These are phyloP conservation scores for Phaeosphaeriaceae sp. DNA, from an alignment of 2,329 filamentous ascomycete genomes.

Conservation along the genomic window DNA sequence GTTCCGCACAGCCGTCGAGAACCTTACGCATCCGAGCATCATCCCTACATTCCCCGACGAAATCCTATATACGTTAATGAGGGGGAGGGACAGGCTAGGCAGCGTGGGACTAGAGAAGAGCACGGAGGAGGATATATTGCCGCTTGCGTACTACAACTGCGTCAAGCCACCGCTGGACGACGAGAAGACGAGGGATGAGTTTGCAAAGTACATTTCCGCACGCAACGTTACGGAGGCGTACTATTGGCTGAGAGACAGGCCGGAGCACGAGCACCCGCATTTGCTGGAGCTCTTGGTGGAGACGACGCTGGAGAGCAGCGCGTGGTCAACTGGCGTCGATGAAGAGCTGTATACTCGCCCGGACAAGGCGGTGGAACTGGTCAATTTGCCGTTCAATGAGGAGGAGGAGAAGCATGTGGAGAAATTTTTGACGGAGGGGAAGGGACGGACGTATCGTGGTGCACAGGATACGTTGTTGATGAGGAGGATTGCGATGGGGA, in stretches of 20 bases:
- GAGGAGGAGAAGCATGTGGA: conserved; percentile 79
- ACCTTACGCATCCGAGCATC: conserved; percentile 79
- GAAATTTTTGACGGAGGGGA: conserved; percentile 69
- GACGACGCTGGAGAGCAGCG: conserved; percentile 31
- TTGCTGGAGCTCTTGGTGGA: conserved; percentile 72
- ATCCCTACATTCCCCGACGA: conserved; percentile 84
- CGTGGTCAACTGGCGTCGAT: conserved; percentile 14
- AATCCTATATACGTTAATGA: conserved; percentile 73
- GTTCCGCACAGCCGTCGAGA: conserved; percentile 71
- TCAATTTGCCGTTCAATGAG: conserved; percentile 73
- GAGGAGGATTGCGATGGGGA: conserved; percentile 73
- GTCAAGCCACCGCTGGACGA: conserved; percentile 75
- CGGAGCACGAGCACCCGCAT: conserved; percentile 65
- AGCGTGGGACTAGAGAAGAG: conserved; percentile 29
- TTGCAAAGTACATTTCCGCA: conserved; percentile 72
- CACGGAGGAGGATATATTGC: conserved; percentile 57
- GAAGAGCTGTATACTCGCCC: conserved; percentile 48
- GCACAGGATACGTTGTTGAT: conserved; percentile 78
- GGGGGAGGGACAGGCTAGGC: conserved; percentile 36
- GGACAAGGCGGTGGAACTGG: conserved; percentile 70
- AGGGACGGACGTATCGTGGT: conserved; percentile 68
- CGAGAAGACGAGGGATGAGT: conserved; percentile 66
- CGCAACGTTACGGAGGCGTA: conserved; percentile 76
- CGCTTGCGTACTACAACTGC: conserved; percentile 80
- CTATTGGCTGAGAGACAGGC: conserved; percentile 72